Base-by-base conservation (phyloP, 306 rosid genomes). In the Lotus japonicus region DNA sequence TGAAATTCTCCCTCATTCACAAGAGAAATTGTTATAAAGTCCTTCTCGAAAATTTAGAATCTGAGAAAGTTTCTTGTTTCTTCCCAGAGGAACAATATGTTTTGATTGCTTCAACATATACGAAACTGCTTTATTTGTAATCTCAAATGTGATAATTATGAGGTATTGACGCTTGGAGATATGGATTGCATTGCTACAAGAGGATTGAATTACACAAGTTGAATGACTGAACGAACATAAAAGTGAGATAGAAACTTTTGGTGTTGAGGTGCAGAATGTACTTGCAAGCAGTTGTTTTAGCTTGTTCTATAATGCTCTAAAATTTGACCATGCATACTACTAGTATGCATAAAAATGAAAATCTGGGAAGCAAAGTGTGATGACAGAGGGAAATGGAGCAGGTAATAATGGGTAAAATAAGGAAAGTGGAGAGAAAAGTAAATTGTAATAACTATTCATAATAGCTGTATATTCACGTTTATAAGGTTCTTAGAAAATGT, bases 1-100 rank as follows among this genome's bases (percentile, higher is more conserved):
- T 46, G 17, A 41, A 56, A 70, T 21, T 64, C 19, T 70, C 41
- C 15, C 55, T 70, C 54, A 64, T 42, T 64, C 33, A 12, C 72
- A 12, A 35, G 16, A 71, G 41, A 64, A 64, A 36, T 64, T 43
- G 19, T 56, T 39, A 19, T 43, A 38, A 14, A 33, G 18, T 41
- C 70, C 33, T 67, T 62, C 44, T 70, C 39, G 26, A 33, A 51
- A 69, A 21, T 62, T 45, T 33, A 11, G 55, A 46, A 26, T 33
- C 54, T 50, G 43, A 43, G 51, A 18, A 26, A 28, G 21, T 36
- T 19, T 17, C 9, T 15, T 21, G 9, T 52, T 44, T 48, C 64
- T 60, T 67, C 31, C 0, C 5, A 41, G 46, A 26, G 59, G 17
- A 59, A 28, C 45, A 12, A 38, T 48, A 74, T 53, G 60, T 56